These are phyloP conservation scores for Triticum aestivum DNA, from an alignment of 176 grass and related monocot genomes.

Conservation along the genomic window IWGSC_CS_RefSeq_v2.1 NC_057806.1:270905225-270905724, in stretches of 20 bases:
- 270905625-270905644: neutral
- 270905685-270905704: neutral
- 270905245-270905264: neutral
- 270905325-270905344: neutral
- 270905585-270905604: neutral
- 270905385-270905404: neutral
- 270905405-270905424: neutral
- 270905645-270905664: neutral
- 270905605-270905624: neutral
- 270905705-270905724: neutral
- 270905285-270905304: neutral
- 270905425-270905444: neutral
- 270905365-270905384: neutral
- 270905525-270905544: neutral
- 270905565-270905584: neutral
- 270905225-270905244: neutral
- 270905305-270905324: neutral
- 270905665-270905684: neutral
- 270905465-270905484: neutral
- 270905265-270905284: neutral
- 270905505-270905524: neutral
- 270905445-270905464: neutral
- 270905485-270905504: neutral
- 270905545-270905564: neutral
- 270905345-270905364: neutral